Conservation (phyloP, 2,329 filamentous ascomycete species). For the Diaporthe caulivora region DNA sequence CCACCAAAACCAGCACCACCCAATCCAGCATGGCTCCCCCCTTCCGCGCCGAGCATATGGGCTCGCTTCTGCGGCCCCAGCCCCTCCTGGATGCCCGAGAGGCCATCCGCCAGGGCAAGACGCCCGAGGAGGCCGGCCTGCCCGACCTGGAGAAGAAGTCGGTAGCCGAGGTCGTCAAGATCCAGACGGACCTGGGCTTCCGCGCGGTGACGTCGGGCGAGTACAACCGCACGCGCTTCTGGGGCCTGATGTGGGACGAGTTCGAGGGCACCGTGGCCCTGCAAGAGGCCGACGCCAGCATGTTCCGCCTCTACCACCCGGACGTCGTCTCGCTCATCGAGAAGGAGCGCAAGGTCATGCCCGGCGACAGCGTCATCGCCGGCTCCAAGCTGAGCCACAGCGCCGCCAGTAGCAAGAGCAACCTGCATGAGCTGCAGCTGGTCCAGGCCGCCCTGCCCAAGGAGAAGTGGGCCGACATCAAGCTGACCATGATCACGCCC, state of each 20-base stretch:
- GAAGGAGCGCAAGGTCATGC: constrained; percentile 66
- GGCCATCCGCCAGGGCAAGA: constrained; percentile 66
- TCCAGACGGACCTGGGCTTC: constrained; percentile 76
- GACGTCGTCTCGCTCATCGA: constrained; percentile 68
- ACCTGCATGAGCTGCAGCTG: constrained; percentile 63
- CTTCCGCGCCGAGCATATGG: constrained; percentile 53
- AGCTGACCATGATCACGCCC: constrained; percentile 67
- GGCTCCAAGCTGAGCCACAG: constrained; percentile 59
- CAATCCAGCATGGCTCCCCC: constrained; percentile 46
- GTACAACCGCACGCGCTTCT: constrained; percentile 68
- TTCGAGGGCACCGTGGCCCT: constrained; percentile 62
- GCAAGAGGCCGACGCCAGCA: constrained; percentile 62
- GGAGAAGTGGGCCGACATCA: constrained; percentile 63
- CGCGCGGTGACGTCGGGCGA: constrained; percentile 79
- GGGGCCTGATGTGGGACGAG: constrained; percentile 67
- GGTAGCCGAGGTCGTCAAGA: constrained; percentile 74
- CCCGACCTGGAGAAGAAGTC: constrained; percentile 73
- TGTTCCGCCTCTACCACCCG: constrained; percentile 68
- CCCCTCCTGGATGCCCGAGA: constrained; percentile 63
- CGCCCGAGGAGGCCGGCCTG: constrained; percentile 67
- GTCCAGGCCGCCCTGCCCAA: constrained; percentile 60
- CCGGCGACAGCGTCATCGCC: constrained; percentile 67
- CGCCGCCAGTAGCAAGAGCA: constrained; percentile 57
- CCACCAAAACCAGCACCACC: not conserved
- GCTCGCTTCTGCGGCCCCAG: constrained; percentile 51